Evolutionary conservation across 2,329 filamentous ascomycete species (phyloP).

Genomic region (Diaporthe velutina): DNA sequence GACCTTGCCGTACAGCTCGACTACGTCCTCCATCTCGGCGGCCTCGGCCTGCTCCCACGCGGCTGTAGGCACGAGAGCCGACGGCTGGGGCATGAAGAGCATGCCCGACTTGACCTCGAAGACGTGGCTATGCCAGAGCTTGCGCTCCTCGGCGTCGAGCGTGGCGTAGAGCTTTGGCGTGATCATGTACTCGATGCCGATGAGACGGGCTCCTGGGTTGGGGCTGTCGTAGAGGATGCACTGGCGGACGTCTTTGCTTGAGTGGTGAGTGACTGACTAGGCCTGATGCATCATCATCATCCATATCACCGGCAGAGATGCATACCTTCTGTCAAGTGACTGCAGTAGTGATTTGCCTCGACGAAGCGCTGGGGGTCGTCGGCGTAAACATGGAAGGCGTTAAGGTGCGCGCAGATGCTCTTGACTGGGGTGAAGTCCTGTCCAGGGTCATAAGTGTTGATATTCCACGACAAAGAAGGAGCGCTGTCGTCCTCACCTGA

Average conservation of each 20-base stretch:
- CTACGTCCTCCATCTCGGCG: constrained; percentile 82
- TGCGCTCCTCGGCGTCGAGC: constrained; percentile 75
- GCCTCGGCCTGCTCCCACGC: constrained; percentile 84
- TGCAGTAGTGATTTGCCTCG: constrained; percentile 88
- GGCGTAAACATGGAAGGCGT: constrained; percentile 90
- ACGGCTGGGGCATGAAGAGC: constrained; percentile 80
- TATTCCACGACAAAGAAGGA: not conserved
- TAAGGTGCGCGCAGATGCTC: constrained; percentile 84
- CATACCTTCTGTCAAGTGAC: constrained; percentile 76
- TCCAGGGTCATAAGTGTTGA: constrained; percentile 7
- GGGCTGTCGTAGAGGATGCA: constrained; percentile 87
- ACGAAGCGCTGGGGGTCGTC: constrained; percentile 76
- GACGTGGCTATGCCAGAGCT: constrained; percentile 82
- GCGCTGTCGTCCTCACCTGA: constrained; percentile 57
- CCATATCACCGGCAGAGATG: not conserved
- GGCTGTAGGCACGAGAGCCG: constrained; percentile 62
- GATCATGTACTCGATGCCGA: constrained; percentile 92
- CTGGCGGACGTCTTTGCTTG: constrained; percentile 76
- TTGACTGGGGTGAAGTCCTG: constrained; percentile 79
- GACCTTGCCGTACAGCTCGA: constrained; percentile 83
- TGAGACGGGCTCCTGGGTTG: constrained; percentile 75
- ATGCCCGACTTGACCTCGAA: constrained; percentile 84
- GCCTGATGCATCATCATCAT: not conserved
- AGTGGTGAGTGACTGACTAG: not conserved
- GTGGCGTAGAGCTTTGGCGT: constrained; percentile 75